These are phyloP conservation scores for Uromyces viciae-fabae DNA, from an alignment of 1,284 basidiomycete species.

Conservation along the genomic window DNA sequence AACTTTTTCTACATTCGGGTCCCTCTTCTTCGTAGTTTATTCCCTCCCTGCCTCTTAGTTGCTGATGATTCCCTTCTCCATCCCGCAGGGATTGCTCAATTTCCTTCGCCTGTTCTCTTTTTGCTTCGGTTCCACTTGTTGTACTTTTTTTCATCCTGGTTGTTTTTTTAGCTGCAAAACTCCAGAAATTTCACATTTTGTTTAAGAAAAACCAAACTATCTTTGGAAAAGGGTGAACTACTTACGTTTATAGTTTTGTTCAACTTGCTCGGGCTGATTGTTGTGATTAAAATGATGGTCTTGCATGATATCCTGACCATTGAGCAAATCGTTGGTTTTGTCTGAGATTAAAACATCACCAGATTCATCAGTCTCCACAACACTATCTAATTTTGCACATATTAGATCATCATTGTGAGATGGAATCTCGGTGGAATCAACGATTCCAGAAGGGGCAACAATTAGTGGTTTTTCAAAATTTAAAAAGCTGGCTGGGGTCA, in stretches of 20 bases:
- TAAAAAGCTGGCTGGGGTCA: constrained; percentile 15
- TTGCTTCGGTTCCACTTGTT: not conserved
- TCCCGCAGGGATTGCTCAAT: not conserved
- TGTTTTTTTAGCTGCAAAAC: not conserved
- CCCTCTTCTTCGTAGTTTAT: constrained; percentile 47
- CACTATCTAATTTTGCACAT: not conserved
- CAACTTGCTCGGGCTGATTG: not conserved
- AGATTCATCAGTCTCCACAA: not conserved
- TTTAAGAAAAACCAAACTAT: too few relatives aligned
- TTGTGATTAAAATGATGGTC: not conserved
- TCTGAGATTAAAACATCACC: not conserved
- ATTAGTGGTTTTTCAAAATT: constrained; percentile 9
- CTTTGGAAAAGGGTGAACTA: too few relatives aligned
- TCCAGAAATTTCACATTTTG: not conserved
- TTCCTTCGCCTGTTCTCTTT: not conserved
- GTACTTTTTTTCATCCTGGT: not conserved
- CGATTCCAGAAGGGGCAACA: not conserved
- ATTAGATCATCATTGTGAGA: not conserved
- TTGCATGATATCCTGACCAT: not conserved
- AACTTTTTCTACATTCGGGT: constrained; percentile 68
- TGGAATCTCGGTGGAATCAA: not conserved
- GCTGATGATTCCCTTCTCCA: not conserved
- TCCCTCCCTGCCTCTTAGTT: not conserved
- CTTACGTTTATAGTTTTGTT: not conserved
- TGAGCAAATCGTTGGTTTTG: not conserved